Evolutionary conservation across 1,284 basidiomycete species (phyloP).

Genomic region (Rhodotorula sp.): DNA sequence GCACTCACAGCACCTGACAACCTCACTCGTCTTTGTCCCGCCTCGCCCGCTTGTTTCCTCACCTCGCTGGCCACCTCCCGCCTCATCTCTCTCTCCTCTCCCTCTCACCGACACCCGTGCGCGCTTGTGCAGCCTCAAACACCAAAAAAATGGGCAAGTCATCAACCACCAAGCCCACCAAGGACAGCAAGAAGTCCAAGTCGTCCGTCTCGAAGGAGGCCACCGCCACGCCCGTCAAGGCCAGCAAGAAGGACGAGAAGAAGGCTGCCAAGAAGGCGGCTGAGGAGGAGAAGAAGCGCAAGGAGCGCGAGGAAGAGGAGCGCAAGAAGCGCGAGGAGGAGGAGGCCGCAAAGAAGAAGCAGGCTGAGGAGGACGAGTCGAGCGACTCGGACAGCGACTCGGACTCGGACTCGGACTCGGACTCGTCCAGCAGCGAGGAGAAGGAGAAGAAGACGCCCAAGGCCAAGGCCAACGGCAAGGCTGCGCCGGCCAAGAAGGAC

Average conservation of each 20-base stretch:
- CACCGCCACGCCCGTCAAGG: conserved; percentile 45
- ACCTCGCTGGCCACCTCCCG: neutral
- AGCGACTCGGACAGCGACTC: conserved; percentile 6
- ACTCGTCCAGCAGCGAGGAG: conserved; percentile 38
- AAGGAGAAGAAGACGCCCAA: conserved; percentile 35
- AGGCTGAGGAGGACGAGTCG: conserved; percentile 43
- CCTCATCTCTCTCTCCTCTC: neutral
- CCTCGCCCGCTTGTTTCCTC: neutral
- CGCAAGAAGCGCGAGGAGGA: conserved; percentile 43
- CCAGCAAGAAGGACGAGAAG: conserved; percentile 50
- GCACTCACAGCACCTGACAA: neutral
- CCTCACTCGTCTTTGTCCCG: neutral
- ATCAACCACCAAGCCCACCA: conserved; percentile 31
- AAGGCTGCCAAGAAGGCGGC: conserved; percentile 42
- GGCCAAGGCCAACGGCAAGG: conserved; percentile 28
- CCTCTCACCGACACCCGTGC: too few species aligned
- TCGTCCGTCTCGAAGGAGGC: conserved; percentile 26
- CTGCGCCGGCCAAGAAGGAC: conserved; percentile 36
- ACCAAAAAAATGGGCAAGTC: conserved; percentile 34
- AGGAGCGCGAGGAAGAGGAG: conserved; percentile 31
- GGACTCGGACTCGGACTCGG: conserved; percentile 8
- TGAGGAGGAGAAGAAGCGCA: conserved; percentile 30
- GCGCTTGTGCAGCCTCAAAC: neutral
- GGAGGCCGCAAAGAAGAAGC: conserved; percentile 19
- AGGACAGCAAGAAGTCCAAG: conserved; percentile 39